Evolutionary conservation across 2,329 filamentous ascomycete species (phyloP).

Genomic region (Fusarium phyllophilum): DNA sequence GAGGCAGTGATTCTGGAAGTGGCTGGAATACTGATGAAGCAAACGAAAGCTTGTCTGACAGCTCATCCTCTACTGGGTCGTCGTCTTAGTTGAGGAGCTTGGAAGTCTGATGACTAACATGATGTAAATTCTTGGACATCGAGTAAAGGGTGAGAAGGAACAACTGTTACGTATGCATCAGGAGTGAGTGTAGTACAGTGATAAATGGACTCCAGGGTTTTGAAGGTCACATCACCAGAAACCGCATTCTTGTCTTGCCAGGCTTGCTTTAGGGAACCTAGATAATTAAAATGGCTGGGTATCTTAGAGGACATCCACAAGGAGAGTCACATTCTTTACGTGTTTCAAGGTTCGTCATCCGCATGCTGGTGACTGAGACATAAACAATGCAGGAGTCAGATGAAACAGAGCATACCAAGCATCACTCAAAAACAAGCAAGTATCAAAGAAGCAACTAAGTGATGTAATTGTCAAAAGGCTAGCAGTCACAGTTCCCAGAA

Average conservation of each 20-base stretch:
- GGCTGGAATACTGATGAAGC: neutral
- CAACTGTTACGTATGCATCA: neutral
- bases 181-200: neutral
- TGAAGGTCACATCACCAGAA: fast-evolving
- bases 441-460: neutral
- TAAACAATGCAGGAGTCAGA: neutral
- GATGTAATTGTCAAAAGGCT: neutral
- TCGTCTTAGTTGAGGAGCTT: neutral
- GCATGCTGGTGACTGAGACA: neutral
- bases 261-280: neutral
- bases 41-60: neutral
- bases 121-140: neutral
- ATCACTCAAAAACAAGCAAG: neutral
- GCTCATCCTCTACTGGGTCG: neutral
- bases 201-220: neutral
- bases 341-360: neutral
- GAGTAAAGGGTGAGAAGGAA: neutral
- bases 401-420: neutral
- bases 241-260: neutral
- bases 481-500: neutral
- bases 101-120: no score
- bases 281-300: neutral
- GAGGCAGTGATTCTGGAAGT: neutral
- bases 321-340: neutral
- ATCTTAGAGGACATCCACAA: no score